Conservation (phyloP, 2,329 filamentous ascomycete species). For the Penicillium sp. region DNA sequence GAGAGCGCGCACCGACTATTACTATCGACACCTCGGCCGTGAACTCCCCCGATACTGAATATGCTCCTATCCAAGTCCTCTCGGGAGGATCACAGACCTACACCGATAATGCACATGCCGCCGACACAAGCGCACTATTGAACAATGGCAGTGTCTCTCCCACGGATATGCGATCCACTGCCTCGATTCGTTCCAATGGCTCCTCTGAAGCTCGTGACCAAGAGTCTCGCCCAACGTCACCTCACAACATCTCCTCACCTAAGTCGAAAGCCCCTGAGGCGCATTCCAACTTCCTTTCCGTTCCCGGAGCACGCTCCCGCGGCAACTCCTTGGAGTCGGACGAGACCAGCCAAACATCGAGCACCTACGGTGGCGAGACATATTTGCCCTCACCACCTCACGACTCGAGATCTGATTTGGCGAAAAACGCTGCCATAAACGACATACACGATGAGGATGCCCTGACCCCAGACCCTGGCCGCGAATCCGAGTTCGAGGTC, state of each 20-base stretch:
- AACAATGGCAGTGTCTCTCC: constrained; percentile 38
- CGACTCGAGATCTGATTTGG: constrained; percentile 44
- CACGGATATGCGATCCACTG: constrained; percentile 51
- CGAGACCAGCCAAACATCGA: constrained; percentile 52
- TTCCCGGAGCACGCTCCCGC: constrained; percentile 62
- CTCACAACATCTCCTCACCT: constrained; percentile 66
- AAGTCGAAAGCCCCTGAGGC: constrained; percentile 52
- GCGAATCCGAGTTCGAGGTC: constrained; percentile 66
- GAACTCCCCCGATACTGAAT: constrained; percentile 38
- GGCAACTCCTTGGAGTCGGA: constrained; percentile 65
- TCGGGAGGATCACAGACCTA: constrained; percentile 40
- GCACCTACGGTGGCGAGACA: constrained; percentile 54
- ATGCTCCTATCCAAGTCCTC: constrained; percentile 34
- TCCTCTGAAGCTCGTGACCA: constrained; percentile 57
- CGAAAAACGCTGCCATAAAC: constrained; percentile 52
- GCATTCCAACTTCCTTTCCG: constrained; percentile 59
- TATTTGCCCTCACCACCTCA: constrained; percentile 48
- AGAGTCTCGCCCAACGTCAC: constrained; percentile 61
- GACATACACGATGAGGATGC: constrained; percentile 63
- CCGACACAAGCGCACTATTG: constrained; percentile 30
- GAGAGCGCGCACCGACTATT: constrained; percentile 53
- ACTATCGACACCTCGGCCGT: constrained; percentile 58
- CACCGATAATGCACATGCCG: constrained; percentile 34
- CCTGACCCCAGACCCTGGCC: constrained; percentile 67
- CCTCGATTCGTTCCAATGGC: constrained; percentile 53